These are phyloP conservation scores for Nyctanthes arbortristis DNA, from an alignment of 257 asterid genomes.

Conservation along the genomic window DNA sequence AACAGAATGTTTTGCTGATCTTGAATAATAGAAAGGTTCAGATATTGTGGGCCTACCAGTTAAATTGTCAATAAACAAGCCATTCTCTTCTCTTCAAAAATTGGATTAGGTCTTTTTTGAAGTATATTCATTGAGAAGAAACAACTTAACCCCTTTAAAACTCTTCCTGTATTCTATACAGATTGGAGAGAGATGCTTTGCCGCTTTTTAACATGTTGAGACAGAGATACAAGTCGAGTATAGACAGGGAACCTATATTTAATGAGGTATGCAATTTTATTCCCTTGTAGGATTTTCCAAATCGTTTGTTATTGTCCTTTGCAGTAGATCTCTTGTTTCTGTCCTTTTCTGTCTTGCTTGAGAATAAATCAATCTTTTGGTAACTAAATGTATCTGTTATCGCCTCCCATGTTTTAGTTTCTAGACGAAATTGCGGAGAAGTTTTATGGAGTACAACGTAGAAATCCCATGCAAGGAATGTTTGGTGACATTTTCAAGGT, in stretches of 20 bases:
- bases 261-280: constrained; percentile 53
- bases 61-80: background rate
- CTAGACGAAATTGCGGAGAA: constrained; percentile 82
- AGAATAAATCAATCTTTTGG: background rate
- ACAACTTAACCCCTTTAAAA: constrained; percentile 5
- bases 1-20: background rate
- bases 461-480: constrained; percentile 86
- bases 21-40: too few species aligned
- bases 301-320: background rate
- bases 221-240: constrained; percentile 63
- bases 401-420: constrained; percentile 48
- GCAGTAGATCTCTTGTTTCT: background rate
- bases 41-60: background rate
- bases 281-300: constrained; percentile 4
- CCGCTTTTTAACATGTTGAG: constrained; percentile 86
- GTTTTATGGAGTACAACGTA: constrained; percentile 79
- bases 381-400: constrained; percentile 19
- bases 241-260: constrained; percentile 72
- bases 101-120: background rate
- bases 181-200: constrained; percentile 93
- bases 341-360: constrained; percentile 1
- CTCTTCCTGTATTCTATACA: constrained; percentile 37
- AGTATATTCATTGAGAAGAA: constrained; percentile 1
- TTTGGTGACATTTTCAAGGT: constrained; percentile 93
- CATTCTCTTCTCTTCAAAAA: background rate